Conservation (phyloP, 1,139 yeast genomes). For the Trichomonascaceae sp. region DNA sequence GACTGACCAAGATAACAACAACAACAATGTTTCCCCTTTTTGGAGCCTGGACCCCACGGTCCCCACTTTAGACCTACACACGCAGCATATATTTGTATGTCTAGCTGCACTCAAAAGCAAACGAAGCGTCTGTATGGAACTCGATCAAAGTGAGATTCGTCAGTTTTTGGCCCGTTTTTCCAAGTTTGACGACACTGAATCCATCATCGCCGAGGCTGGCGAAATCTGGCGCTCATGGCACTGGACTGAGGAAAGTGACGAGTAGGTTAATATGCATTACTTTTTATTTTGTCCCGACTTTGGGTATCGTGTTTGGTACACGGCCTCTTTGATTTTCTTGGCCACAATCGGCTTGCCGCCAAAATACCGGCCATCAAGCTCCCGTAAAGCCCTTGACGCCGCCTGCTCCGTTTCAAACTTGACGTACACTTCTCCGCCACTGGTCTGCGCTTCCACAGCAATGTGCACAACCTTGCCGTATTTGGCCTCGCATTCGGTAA, state of each 20-base stretch:
- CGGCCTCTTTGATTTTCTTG: background rate
- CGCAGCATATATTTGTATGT: conserved; percentile 63
- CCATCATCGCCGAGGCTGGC: conserved; percentile 65
- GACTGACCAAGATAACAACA: conserved; percentile 9
- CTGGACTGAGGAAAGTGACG: conserved; percentile 31
- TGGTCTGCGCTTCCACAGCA: conserved; percentile 18
- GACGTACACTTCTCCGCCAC: conserved; percentile 25
- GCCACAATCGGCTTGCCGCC: conserved; percentile 17
- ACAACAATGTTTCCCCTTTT: conserved; percentile 22
- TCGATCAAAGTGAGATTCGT: conserved; percentile 81
- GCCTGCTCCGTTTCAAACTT: conserved; percentile 21
- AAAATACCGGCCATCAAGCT: conserved; percentile 26
- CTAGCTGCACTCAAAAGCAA: conserved; percentile 71
- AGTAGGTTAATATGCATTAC: conserved; percentile 3
- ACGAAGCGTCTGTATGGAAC: conserved; percentile 64
- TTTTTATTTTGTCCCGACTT: background rate
- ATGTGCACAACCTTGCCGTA: conserved; percentile 27
- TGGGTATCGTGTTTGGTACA: background rate
- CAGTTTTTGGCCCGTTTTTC: conserved; percentile 55
- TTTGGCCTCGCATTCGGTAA: conserved; percentile 26
- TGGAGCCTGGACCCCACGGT: conserved; percentile 19
- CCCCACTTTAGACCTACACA: conserved; percentile 68
- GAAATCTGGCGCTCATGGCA: conserved; percentile 83
- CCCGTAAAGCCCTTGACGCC: conserved; percentile 23
- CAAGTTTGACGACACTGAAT: conserved; percentile 43